These are phyloP conservation scores for Melastoma candidum DNA, from an alignment of 441 rosid species.

Conservation along the genomic window DNA sequence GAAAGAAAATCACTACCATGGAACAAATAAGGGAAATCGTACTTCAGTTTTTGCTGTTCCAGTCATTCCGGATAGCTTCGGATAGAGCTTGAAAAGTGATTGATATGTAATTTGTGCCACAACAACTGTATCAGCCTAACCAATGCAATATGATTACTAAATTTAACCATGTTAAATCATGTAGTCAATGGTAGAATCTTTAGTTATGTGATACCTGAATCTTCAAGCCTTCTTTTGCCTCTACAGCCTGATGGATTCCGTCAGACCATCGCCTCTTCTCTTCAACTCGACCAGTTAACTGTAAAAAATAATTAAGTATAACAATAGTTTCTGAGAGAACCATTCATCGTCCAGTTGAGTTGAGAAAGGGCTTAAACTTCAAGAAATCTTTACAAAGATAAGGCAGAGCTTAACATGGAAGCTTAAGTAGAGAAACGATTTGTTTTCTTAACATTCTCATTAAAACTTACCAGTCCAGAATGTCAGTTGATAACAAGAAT, in stretches of 20 bases:
- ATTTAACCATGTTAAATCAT: not conserved
- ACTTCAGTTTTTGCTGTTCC: constrained; percentile 99
- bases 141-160: constrained; percentile 4
- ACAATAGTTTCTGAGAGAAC: too few species aligned
- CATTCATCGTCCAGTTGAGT: too few species aligned
- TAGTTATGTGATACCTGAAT: constrained; percentile 44
- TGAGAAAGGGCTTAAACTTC: not conserved
- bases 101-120: constrained; percentile 98
- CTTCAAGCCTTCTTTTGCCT: constrained; percentile 93
- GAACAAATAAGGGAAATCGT: constrained; percentile 15
- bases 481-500: too few species aligned
- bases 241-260: constrained; percentile 96
- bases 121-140: constrained; percentile 88
- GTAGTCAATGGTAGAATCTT: not conserved
- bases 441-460: too few species aligned
- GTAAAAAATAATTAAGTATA: constrained; percentile 13
- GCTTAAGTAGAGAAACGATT: too few species aligned
- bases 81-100: constrained; percentile 93
- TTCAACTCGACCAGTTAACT: constrained; percentile 98
- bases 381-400: too few species aligned
- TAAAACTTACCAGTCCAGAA: too few species aligned
- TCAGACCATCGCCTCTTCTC: constrained; percentile 98
- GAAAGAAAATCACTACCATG: constrained; percentile 7
- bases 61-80: constrained; percentile 97
- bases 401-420: too few species aligned